A percentile compares a stretch with the other conserved stretches of the same genome.
These are phyloP conservation scores for Diaporthe ilicicola DNA, from an alignment of 2,329 filamentous ascomycete genomes.

Conservation along the genomic window DNA sequence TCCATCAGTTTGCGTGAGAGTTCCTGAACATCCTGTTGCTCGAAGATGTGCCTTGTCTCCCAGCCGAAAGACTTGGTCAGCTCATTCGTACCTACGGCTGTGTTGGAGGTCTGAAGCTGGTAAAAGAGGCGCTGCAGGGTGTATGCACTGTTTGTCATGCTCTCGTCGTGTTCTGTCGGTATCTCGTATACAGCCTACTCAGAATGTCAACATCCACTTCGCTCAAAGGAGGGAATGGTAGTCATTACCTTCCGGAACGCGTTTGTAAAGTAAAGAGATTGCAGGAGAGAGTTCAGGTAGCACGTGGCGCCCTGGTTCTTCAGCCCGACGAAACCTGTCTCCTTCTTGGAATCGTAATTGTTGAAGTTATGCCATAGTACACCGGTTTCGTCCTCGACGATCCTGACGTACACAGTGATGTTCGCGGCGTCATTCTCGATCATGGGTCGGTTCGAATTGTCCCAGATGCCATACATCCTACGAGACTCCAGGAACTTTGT, in stretches of 20 bases:
- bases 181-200: conserved; percentile 92
- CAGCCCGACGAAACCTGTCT: conserved; percentile 95
- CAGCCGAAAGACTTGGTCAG: conserved; percentile 97
- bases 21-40: conserved; percentile 98
- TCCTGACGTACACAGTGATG: conserved; percentile 82
- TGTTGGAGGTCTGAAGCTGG: conserved; percentile 85
- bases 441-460: conserved; percentile 73
- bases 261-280: conserved; percentile 88
- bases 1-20: conserved; percentile 97
- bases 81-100: conserved; percentile 88
- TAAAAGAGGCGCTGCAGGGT: conserved; percentile 95
- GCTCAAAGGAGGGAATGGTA: conserved; percentile 26
- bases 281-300: conserved; percentile 85
- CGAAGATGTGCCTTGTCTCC: conserved; percentile 97
- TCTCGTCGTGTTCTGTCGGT: conserved; percentile 85
- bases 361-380: conserved; percentile 91
- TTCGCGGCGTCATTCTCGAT: conserved; percentile 81
- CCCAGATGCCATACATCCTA: conserved; percentile 84
- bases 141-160: conserved; percentile 88
- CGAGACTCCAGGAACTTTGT: conserved; percentile 93
- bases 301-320: conserved; percentile 97
- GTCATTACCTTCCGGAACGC: conserved; percentile 83
- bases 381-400: conserved; percentile 87
- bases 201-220: conserved; percentile 27
- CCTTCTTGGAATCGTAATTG: conserved; percentile 99